Base-by-base conservation (phyloP, 495 filamentous ascomycete species). In the Trichodelitschia bisporula region DNA sequence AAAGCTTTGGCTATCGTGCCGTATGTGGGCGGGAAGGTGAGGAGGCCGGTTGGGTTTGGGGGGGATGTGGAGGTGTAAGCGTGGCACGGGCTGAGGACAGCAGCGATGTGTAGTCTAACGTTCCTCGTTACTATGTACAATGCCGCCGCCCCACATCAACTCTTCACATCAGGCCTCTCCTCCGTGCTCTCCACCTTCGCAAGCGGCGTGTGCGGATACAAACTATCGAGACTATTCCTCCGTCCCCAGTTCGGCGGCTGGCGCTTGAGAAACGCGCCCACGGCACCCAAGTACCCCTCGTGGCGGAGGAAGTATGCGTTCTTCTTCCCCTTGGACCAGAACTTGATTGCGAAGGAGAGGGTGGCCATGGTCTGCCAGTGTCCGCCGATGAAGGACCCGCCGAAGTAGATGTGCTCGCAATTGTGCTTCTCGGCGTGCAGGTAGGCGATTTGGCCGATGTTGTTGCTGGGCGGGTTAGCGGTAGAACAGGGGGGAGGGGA, bases 291-390 rank as follows among this genome's bases (percentile, higher is more conserved):
- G 53, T 92, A 97, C 16, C 86, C 86, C 43, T 97, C 86, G 41
- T 97, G 86, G 6, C 89, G 68, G 25, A 97, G 48, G 46, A 97
- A 97, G 51, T 90, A 95, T 5, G 86, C 84, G 50, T 91, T 75
- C 51, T 89, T 91, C 44, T 71, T 59, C 34, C 89, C 86, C 42
- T 84, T 76, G 41, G 73, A 82, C 86, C 86, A 97, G 54, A 93
- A 97, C 33, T 73, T 73, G 53, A 95, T 95, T 44, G 84, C 86
- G 44, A 86, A 95, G 21, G 72, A 75, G 1, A 97, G 60, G 0
- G 86, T 92, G 46, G 91, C 84, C 73, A 97, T 95, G 11, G 86
- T 97, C 49, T 95, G 89, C 8, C 69, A 67, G 49, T 97, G 86
- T 26, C 86, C 84, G 10, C 89, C 73, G 45, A 97, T 97, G 50